These are phyloP conservation scores for Paracamarosporium sp. DNA, from an alignment of 2,329 filamentous ascomycete species.

Conservation along the genomic window DNA sequence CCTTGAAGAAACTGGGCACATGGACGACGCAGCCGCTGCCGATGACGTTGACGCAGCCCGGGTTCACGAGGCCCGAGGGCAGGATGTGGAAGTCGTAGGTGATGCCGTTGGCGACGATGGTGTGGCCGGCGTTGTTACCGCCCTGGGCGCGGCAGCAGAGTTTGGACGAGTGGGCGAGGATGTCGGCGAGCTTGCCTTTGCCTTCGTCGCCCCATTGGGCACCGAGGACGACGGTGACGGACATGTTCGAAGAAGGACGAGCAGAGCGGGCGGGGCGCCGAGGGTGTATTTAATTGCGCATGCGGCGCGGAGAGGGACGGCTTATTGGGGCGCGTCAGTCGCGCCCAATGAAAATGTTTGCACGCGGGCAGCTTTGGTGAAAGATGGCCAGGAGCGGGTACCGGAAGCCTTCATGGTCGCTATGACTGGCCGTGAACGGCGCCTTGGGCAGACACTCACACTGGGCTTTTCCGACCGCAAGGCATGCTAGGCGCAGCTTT, in stretches of 20 bases:
- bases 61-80: conserved; percentile 73
- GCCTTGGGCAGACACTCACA: not conserved
- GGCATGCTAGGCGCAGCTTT: not conserved
- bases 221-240: conserved; percentile 65
- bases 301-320: conserved; percentile 12
- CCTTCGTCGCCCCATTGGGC: conserved; percentile 67
- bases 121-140: conserved; percentile 64
- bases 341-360: conserved; percentile 32
- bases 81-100: conserved; percentile 54
- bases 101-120: conserved; percentile 52
- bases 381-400: conserved; percentile 15
- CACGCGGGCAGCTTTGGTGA: conserved; percentile 1
- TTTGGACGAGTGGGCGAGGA: conserved; percentile 59
- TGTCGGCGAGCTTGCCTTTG: conserved; percentile 67
- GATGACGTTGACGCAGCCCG: conserved; percentile 74
- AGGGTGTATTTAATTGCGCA: conserved; percentile 13
- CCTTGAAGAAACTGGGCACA: conserved; percentile 71
- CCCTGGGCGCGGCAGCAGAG: conserved; percentile 66
- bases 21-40: conserved; percentile 71
- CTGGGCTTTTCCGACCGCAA: no score
- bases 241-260: conserved; percentile 37
- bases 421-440: not conserved
- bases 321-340: conserved; percentile 2
- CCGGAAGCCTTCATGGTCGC: conserved; percentile 8
- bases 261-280: conserved; percentile 15